Conservation (phyloP, 352 stramenopile species). For the Globisporangium nunn region DNA sequence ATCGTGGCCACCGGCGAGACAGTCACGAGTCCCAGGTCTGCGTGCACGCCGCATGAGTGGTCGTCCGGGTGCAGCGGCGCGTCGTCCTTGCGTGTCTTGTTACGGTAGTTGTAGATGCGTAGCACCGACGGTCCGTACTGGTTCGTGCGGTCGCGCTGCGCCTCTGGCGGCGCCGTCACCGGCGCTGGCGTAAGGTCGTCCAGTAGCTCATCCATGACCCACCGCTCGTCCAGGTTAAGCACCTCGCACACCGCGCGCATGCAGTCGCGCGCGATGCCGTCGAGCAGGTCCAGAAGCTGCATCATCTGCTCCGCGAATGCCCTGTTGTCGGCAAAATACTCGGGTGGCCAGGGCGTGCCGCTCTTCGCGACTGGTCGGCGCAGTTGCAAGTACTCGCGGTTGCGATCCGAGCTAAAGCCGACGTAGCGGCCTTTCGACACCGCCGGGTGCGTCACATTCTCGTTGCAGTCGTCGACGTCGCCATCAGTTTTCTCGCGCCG, state of each 20-base stretch:
- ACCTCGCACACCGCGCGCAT: constrained; percentile 70
- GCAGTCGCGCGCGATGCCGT: constrained; percentile 62
- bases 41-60: constrained; percentile 68
- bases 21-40: constrained; percentile 71
- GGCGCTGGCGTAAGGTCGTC: constrained; percentile 41
- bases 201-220: constrained; percentile 60
- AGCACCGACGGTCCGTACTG: constrained; percentile 77
- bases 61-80: constrained; percentile 37
- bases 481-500: constrained; percentile 3
- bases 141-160: constrained; percentile 32
- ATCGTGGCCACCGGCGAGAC: constrained; percentile 71
- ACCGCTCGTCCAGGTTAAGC: constrained; percentile 55
- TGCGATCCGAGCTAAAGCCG: constrained; percentile 62
- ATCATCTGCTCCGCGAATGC: constrained; percentile 59
- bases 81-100: constrained; percentile 33
- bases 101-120: constrained; percentile 82
- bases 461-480: not conserved
- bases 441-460: constrained; percentile 22
- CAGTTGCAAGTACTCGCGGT: constrained; percentile 76
- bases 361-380: constrained; percentile 52
- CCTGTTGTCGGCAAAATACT: constrained; percentile 49
- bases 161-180: constrained; percentile 6
- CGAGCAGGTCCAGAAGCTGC: constrained; percentile 45
- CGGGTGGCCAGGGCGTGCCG: constrained; percentile 69
- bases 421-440: constrained; percentile 67